Evolutionary conservation across 2,329 filamentous ascomycete species (phyloP), one percentile per base, ranked within the genome.

Genomic region (Penicillium aurantiogriseum): DNA sequence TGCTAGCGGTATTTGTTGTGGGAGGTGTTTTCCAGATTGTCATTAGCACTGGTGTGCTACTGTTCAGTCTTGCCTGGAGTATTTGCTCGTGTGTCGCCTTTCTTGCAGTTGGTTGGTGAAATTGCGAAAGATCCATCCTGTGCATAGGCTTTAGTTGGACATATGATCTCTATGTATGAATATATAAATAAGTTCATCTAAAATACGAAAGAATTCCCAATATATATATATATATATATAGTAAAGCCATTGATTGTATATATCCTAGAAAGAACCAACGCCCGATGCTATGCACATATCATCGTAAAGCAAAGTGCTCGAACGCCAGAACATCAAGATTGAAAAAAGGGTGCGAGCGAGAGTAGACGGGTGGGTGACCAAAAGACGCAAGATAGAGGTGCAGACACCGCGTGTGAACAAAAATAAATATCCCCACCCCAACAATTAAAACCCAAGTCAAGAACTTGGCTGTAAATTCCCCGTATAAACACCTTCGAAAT

Each of bases 401-500:
- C 48, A 58, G 25, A 17, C 17, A 15, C 11, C 29, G 10, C 4
- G 40, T 33, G 39, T 13, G 29, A 49, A 55, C 33, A 21, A 47
- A 46, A n/a, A 36, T 10, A 53, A 49, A 60, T 40, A 17, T 39
- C 11, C 29, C 21, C 9, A 21, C 25, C 31, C 31, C 17, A 15
- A 23, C 8, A 39, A 23, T 23, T 4, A 40, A 42, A 27, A 11
- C 3, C 21, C 11, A 23, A 17, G 45, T 64, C 47, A 70, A 39
- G 43, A 48, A 23, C 48, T 58, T n/a, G 56, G 36, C 39, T 58
- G 60, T 21, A 59, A n/a, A 48, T 53, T 61, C 19, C 65, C 66
- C 7, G 72, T 74, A 59, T 84, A 85, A 17, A 78, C 76, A 31
- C 79, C 74, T 39, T 81, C 81, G 67, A 85, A 85, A 61, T 93